These are phyloP conservation scores for Sporobolomyces roseus DNA, from an alignment of 768 basidiomycete genomes.

Conservation along the genomic window DNA sequence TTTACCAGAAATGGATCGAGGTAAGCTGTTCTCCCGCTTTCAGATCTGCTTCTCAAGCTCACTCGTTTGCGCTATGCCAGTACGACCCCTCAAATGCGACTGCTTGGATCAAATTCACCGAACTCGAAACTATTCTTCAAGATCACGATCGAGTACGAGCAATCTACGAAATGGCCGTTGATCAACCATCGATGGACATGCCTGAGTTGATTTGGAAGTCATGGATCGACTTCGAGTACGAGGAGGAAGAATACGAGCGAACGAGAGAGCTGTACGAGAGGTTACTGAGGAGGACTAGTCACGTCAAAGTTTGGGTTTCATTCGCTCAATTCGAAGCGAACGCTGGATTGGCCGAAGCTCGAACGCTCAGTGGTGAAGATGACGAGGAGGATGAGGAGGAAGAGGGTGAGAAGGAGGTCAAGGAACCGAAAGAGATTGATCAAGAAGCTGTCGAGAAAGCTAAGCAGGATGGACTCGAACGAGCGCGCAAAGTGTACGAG, in stretches of 20 bases:
- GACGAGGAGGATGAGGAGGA: conserved; percentile 45
- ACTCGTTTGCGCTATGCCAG: conserved; percentile 50
- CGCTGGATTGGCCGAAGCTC: conserved; percentile 42
- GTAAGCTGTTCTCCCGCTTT: conserved; percentile 52
- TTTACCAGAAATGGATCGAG: conserved; percentile 93
- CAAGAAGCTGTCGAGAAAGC: conserved; percentile 8
- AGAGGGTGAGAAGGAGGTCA: conserved; percentile 5
- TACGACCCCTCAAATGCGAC: conserved; percentile 84
- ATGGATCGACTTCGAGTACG: conserved; percentile 93
- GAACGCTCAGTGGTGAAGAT: conserved; percentile 50
- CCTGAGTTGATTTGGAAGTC: conserved; percentile 91
- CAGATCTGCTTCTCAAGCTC: not conserved
- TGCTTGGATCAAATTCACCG: conserved; percentile 94
- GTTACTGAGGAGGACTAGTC: conserved; percentile 75
- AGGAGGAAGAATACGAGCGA: conserved; percentile 82
- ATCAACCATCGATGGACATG: conserved; percentile 82
- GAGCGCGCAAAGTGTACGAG: conserved; percentile 75
- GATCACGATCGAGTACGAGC: conserved; percentile 84
- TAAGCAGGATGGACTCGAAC: conserved; percentile 45
- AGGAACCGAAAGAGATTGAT: conserved; percentile 36
- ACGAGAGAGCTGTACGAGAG: conserved; percentile 85
- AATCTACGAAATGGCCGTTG: conserved; percentile 86
- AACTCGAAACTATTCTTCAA: conserved; percentile 79
- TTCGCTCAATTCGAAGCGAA: conserved; percentile 84
- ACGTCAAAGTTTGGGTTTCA: conserved; percentile 96